These are phyloP conservation scores for Oryza punctata DNA, from an alignment of 176 grass and related monocot species.

Conservation along the genomic window DNA sequence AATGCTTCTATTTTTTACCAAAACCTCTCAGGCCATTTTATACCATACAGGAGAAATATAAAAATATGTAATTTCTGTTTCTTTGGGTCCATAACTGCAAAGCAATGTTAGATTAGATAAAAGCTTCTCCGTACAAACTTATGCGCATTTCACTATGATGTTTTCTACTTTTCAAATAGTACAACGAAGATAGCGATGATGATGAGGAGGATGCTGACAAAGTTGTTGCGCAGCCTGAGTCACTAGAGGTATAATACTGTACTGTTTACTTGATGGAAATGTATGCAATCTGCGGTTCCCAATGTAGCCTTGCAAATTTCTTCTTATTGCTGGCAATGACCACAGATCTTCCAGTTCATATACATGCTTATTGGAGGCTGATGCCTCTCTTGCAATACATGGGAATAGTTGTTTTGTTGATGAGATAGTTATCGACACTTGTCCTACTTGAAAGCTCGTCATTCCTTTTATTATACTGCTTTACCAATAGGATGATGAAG, in stretches of 20 bases:
- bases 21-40: slow-evolving; percentile 13
- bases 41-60: slow-evolving; percentile 24
- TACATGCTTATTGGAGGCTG: slow-evolving; percentile 13
- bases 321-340: slow-evolving; percentile 8
- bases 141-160: slow-evolving; percentile 14
- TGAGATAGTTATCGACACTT: slow-evolving; percentile 11
- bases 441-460: not conserved
- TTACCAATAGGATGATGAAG: slow-evolving; percentile 50
- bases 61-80: slow-evolving; percentile 5
- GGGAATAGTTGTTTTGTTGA: slow-evolving; percentile 3
- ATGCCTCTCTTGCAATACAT: slow-evolving; percentile 3
- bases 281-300: not conserved
- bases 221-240: slow-evolving; percentile 40
- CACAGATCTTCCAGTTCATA: slow-evolving; percentile 4
- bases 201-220: slow-evolving; percentile 56
- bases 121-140: slow-evolving; percentile 25
- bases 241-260: slow-evolving; percentile 36
- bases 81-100: slow-evolving; percentile 6
- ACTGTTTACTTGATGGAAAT: slow-evolving; percentile 35
- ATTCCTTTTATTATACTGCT: slow-evolving; percentile 24
- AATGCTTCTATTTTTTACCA: slow-evolving; percentile 10
- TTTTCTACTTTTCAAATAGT: slow-evolving; percentile 55
- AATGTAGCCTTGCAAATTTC: slow-evolving; percentile 19
- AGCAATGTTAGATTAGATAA: slow-evolving; percentile 7
- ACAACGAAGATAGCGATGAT: slow-evolving; percentile 74